A percentile compares a stretch with the other conserved stretches of the same genome.
Conservation (phyloP, 106 monocot species). For the Acorus gramineus region DNA sequence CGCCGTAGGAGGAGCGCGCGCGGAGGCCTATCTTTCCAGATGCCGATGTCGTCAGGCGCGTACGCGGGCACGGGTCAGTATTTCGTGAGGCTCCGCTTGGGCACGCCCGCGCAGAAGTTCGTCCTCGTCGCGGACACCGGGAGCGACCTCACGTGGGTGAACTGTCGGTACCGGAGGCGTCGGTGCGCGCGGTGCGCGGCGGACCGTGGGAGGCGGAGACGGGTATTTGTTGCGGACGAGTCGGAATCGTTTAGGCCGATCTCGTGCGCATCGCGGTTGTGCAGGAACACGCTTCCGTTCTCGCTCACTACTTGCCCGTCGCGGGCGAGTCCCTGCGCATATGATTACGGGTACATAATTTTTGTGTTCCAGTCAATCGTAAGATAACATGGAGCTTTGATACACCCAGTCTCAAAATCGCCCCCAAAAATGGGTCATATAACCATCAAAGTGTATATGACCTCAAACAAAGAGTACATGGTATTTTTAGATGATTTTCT, state of each 20-base stretch:
- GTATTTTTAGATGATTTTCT: no score
- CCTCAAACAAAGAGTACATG: no score
- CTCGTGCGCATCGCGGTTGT: conserved; percentile 42
- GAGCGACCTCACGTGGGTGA: conserved; percentile 93
- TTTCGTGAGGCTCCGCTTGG: conserved; percentile 72
- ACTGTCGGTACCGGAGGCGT: conserved; percentile 26
- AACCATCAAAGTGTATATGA: no score
- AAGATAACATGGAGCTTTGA: no score
- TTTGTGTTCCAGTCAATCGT: not conserved
- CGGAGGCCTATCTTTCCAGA: conserved; percentile 27
- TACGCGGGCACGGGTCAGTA: conserved; percentile 71
- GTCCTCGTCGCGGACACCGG: conserved; percentile 79
- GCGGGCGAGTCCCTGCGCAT: conserved; percentile 49
- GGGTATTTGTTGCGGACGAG: conserved; percentile 29
- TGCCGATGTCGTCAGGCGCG: conserved; percentile 70
- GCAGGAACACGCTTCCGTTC: conserved; percentile 51
- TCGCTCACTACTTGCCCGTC: conserved; percentile 44
- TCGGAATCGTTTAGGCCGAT: conserved; percentile 64
- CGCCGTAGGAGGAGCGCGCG: not conserved
- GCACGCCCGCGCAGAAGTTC: conserved; percentile 75
- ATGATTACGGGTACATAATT: conserved; percentile 54
- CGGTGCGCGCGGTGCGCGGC: not conserved
- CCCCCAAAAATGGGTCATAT: no score
- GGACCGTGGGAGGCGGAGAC: not conserved
- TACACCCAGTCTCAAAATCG: no score